Percentiles rank a stretch among this genome's conserved stretches.
phyloP scores from a whole-genome alignment of 371 early-diverging fungal species.

The Rhizopus delemar region DNA sequence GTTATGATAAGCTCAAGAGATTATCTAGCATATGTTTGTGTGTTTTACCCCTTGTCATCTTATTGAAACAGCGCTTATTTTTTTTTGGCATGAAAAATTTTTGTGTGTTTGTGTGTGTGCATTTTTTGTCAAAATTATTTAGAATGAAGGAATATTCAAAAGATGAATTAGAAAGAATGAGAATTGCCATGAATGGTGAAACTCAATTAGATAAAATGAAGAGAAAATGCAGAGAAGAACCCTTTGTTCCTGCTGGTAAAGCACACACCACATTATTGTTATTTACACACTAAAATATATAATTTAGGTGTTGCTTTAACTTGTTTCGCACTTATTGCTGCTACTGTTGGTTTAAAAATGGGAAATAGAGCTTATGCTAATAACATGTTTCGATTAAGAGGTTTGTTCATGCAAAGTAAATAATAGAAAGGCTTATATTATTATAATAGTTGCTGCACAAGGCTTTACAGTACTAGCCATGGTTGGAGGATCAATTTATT shows the following conservation, averaged over 20 bases:
- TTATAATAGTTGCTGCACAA: constrained; percentile 45
- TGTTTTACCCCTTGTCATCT: background rate
- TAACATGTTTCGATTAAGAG: constrained; percentile 54
- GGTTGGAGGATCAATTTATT: constrained; percentile 51
- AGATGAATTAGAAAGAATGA: constrained; percentile 48
- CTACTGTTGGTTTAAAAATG: constrained; percentile 49
- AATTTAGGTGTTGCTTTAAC: constrained; percentile 51
- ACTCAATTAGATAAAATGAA: constrained; percentile 45
- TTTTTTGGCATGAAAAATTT: background rate
- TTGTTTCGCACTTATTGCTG: constrained; percentile 52
- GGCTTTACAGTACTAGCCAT: constrained; percentile 49
- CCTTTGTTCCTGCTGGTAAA: constrained; percentile 53
- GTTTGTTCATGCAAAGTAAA: constrained; percentile 19
- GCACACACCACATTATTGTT: background rate
- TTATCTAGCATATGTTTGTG: too few relatives aligned
- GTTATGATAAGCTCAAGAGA: too few relatives aligned
- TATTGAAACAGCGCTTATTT: constrained; percentile 1
- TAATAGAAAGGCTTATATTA: background rate
- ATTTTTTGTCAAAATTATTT: constrained; percentile 6
- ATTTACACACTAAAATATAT: background rate
- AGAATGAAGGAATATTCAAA: constrained; percentile 27
- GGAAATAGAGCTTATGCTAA: constrained; percentile 53
- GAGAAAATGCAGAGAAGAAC: constrained; percentile 50
- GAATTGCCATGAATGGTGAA: constrained; percentile 43
- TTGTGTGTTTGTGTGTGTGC: constrained; percentile 5